These are phyloP conservation scores for Pelargonium nanum DNA, from an alignment of 345 rosid genomes.

Conservation along the genomic window DNA sequence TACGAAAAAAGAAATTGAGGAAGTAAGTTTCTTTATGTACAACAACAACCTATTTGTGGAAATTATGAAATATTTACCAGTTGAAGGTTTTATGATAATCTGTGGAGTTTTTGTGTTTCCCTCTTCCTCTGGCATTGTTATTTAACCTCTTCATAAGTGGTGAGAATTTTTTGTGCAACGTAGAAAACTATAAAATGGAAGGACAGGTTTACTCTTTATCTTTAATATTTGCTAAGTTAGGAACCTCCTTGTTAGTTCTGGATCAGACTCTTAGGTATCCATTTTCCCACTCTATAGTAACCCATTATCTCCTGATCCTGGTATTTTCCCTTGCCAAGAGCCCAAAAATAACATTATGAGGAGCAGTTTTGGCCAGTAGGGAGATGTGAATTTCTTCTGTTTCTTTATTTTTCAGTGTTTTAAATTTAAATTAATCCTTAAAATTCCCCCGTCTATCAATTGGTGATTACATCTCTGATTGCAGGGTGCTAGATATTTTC, in stretches of 20 bases:
- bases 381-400: neutral
- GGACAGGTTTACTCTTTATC: neutral
- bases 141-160: neutral
- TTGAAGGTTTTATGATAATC: neutral
- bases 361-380: neutral
- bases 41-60: neutral
- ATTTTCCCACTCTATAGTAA: too few relatives aligned
- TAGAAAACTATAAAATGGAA: neutral
- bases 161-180: neutral
- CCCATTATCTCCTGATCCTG: neutral
- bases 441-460: neutral
- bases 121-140: neutral
- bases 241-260: neutral
- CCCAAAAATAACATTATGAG: too few relatives aligned
- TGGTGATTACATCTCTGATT: neutral
- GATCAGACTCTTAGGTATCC: neutral
- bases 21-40: slow-evolving; percentile 34
- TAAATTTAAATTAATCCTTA: neutral
- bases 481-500: neutral
- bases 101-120: neutral
- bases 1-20: slow-evolving; percentile 97
- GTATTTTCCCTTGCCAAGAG: neutral
- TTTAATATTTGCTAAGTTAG: neutral
- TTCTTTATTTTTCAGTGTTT: neutral
- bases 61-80: neutral